Conservation (phyloP, 495 filamentous ascomycete species). For the Podospora appendiculata region DNA sequence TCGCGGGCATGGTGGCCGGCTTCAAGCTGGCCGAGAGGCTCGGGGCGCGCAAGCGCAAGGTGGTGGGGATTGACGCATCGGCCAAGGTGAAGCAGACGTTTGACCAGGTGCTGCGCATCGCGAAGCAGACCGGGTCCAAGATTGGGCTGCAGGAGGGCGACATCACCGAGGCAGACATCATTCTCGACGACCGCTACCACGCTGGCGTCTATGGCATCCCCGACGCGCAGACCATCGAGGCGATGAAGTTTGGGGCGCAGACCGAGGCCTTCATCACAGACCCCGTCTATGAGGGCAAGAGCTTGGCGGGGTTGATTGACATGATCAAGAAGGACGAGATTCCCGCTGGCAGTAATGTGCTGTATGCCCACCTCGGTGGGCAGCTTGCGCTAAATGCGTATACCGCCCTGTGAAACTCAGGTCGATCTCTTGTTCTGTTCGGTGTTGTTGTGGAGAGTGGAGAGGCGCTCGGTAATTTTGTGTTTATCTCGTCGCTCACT, state of each 20-base stretch:
- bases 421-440: too few relatives aligned
- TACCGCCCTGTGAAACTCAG: constrained; percentile 4
- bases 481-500: too few relatives aligned
- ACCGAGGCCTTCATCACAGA: constrained; percentile 62
- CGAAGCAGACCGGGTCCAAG: constrained; percentile 45
- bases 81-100: constrained; percentile 48
- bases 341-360: constrained; percentile 41
- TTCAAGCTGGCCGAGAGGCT: constrained; percentile 49
- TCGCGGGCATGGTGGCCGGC: constrained; percentile 57
- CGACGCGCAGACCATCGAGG: constrained; percentile 48
- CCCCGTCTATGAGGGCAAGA: constrained; percentile 63
- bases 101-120: constrained; percentile 53
- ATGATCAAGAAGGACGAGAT: constrained; percentile 52
- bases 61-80: constrained; percentile 56
- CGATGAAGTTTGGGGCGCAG: constrained; percentile 51
- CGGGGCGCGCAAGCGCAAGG: constrained; percentile 29
- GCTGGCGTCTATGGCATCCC: constrained; percentile 54
- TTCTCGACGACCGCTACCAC: constrained; percentile 55
- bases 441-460: too few relatives aligned
- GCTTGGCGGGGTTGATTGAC: constrained; percentile 56
- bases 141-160: constrained; percentile 48
- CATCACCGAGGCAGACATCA: constrained; percentile 47
- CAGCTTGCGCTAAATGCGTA: constrained; percentile 58
- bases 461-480: too few relatives aligned
- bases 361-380: constrained; percentile 59